phyloP scores from a whole-genome alignment of 345 rosid genomes.

The Salix viminalis region DNA sequence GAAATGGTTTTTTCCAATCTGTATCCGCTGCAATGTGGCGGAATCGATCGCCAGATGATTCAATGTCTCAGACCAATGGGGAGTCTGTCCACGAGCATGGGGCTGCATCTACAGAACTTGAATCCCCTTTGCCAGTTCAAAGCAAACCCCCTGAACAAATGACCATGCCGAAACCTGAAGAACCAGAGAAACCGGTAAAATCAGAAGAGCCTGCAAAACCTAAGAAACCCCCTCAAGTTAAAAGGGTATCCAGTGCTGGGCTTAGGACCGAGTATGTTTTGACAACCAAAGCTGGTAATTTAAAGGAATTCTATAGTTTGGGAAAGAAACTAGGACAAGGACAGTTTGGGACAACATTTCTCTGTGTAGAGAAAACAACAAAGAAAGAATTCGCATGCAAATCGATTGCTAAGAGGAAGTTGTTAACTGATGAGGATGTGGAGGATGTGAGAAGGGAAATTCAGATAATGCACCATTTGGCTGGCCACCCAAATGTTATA shows the following conservation, averaged over 20 bases:
- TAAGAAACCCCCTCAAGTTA: conserved; percentile 19
- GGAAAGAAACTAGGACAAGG: conserved; percentile 36
- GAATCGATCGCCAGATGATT: conserved; percentile 17
- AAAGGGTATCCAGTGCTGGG: conserved; percentile 25
- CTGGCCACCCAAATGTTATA: conserved; percentile 33
- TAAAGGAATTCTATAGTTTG: conserved; percentile 23
- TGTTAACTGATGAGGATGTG: conserved; percentile 27
- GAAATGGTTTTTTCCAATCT: conserved; percentile 24
- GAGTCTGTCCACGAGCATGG: conserved; percentile 35
- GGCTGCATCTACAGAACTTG: conserved; percentile 33
- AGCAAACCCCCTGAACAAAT: conserved; percentile 67
- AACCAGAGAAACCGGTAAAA: conserved; percentile 7
- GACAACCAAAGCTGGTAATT: conserved; percentile 21
- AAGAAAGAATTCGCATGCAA: conserved; percentile 27
- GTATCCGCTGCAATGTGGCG: conserved; percentile 30
- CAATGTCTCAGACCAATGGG: conserved; percentile 20
- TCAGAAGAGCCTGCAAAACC: conserved; percentile 13
- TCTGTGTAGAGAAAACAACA: conserved; percentile 20
- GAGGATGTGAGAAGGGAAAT: conserved; percentile 33
- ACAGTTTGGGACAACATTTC: conserved; percentile 26
- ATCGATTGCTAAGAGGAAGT: conserved; percentile 32
- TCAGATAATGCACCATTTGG: conserved; percentile 32
- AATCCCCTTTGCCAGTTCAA: conserved; percentile 55
- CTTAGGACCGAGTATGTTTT: conserved; percentile 18
- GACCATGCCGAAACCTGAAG: conserved; percentile 35